phyloP scores from a whole-genome alignment of 2,329 filamentous ascomycete species.

The Fusarium duplospermum region DNA sequence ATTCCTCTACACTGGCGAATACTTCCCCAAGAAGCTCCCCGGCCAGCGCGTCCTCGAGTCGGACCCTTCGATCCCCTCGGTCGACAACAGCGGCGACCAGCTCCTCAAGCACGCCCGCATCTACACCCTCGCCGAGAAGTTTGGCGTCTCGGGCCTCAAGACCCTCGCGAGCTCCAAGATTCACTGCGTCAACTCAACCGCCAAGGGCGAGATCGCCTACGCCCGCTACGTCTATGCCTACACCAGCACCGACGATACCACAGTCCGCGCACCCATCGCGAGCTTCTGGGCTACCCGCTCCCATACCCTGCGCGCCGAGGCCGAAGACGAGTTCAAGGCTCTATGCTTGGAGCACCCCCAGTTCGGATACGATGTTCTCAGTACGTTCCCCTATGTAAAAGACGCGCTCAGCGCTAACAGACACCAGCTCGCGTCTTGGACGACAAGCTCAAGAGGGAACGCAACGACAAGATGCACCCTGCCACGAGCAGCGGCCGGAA shows the following conservation, averaged over 20 bases:
- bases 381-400: constrained; percentile 56
- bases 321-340: constrained; percentile 84
- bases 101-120: constrained; percentile 90
- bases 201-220: constrained; percentile 90
- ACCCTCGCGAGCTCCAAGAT: constrained; percentile 88
- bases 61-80: constrained; percentile 71
- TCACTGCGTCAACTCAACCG: constrained; percentile 88
- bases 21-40: constrained; percentile 78
- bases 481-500: constrained; percentile 64
- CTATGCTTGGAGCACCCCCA: constrained; percentile 91
- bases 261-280: constrained; percentile 40
- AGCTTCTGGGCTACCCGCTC: constrained; percentile 46
- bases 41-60: constrained; percentile 76
- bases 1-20: constrained; percentile 56
- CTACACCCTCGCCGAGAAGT: constrained; percentile 88
- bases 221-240: constrained; percentile 69
- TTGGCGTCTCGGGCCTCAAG: constrained; percentile 76
- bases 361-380: constrained; percentile 93
- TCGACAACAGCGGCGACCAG: constrained; percentile 84
- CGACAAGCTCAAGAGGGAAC: constrained; percentile 74
- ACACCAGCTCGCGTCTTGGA: constrained; percentile 69
- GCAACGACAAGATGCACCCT: constrained; percentile 69
- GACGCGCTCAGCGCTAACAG: constrained; percentile 10
- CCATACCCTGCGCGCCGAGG: constrained; percentile 85
- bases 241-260: constrained; percentile 32